Percentiles rank a stretch among this genome's conserved stretches.
phyloP scores from a whole-genome alignment of 805 yeast species.

The Diddensiella transvaalensis region DNA sequence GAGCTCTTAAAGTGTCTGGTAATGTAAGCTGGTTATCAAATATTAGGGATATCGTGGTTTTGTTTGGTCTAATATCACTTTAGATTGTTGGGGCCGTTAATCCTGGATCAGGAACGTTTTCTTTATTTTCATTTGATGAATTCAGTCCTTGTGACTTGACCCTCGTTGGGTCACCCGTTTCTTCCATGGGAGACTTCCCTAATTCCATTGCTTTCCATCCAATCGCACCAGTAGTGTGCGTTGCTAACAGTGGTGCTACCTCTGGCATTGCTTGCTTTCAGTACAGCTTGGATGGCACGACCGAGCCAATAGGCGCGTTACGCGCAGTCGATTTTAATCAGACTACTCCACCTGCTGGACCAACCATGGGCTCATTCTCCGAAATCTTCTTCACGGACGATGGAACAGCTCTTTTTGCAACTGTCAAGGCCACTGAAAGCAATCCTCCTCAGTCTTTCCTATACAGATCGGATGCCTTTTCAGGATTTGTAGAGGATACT shows the following conservation, averaged over 20 bases:
- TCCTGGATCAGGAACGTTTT: slow-evolving; percentile 9
- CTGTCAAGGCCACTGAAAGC: slow-evolving; percentile 4
- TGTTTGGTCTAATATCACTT: background rate
- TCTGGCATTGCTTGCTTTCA: slow-evolving; percentile 9
- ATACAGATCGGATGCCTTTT: slow-evolving; percentile 4
- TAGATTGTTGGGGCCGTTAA: slow-evolving; percentile 6
- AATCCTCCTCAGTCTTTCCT: background rate
- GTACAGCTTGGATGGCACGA: background rate
- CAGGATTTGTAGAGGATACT: background rate
- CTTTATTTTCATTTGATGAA: slow-evolving; percentile 4
- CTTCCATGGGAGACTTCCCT: slow-evolving; percentile 10
- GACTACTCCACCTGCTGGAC: slow-evolving; percentile 6
- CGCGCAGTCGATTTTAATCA: slow-evolving; percentile 2
- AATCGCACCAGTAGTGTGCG: slow-evolving; percentile 7
- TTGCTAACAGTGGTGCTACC: slow-evolving; percentile 5
- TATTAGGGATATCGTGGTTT: background rate
- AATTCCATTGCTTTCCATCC: slow-evolving; percentile 11
- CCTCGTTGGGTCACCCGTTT: slow-evolving; percentile 1
- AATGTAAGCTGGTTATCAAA: background rate
- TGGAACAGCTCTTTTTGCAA: slow-evolving; percentile 7
- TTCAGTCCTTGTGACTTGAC: slow-evolving; percentile 4
- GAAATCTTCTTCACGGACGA: slow-evolving; percentile 4
- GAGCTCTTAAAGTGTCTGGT: slow-evolving; percentile 3
- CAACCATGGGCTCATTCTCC: slow-evolving; percentile 4
- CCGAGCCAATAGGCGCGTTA: slow-evolving; percentile 2